Base-by-base conservation (phyloP, 345 rosid species). In the Sisymbrium altissimum region DNA sequence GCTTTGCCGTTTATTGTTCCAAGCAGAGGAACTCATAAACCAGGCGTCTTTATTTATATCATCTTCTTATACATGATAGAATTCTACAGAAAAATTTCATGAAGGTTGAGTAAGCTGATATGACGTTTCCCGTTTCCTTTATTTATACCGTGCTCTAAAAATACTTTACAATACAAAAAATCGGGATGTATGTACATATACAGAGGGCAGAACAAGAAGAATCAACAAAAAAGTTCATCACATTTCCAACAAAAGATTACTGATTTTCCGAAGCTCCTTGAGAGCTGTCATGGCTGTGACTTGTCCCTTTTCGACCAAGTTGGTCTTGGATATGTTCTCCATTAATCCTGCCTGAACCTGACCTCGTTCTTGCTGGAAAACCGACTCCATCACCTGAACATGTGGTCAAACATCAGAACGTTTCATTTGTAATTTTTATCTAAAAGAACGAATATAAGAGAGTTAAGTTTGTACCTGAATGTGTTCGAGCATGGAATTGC, bases 241-340 rank as follows among this genome's bases (percentile, higher is more conserved):
- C 98, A 88, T 92, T 79, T 95, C 94, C n/a, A 89, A 85, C 64
- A 95, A 84, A 48, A 90, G 82, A 79, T 87, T 90, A 90, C 99
- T 95, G 66, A 95, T 92, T 78, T 88, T 90, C 70, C 97, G 83
- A 53, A 95, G 97, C 89, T 92, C 99, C 48, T 84, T 88, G 39
- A 95, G 88, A 58, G 99, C 99, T 64, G 94, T 73, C 78, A 90
- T 63, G 27, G 97, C 97, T 3, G 96, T 95, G 46, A 75, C 88
- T 79, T 92, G 99, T 38, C 97, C 91, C 81, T 88, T 92, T 46
- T 87, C 99, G 23, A 89, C 96, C n/a, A 91, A n/a, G 68, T 72
- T 87, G 79, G 68, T 84, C 77, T 85, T 92, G 2, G 96, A 82
- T 70, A 83, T 85, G 82, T 84, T 88, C 71, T 92, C 97, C 43